Evolutionary conservation across 2,329 filamentous ascomycete genomes (phyloP).

Genomic region (Calycina herbarum): DNA sequence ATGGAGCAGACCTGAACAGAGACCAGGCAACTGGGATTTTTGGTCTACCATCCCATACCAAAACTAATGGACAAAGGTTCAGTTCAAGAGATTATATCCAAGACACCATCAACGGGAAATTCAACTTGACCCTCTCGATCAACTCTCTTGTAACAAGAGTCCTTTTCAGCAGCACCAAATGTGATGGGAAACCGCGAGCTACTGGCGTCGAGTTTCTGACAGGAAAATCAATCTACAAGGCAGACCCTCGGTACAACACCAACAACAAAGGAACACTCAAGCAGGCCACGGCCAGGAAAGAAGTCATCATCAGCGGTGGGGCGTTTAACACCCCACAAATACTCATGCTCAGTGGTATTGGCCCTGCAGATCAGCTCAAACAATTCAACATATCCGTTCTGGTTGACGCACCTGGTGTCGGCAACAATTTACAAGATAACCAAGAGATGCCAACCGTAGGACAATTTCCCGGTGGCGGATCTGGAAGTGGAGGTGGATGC

Average conservation of each 20-base stretch:
- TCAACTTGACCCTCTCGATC: slow-evolving; percentile 11
- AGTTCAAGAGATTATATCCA: slow-evolving; percentile 13
- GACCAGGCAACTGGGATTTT: slow-evolving; percentile 12
- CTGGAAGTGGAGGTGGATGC: slow-evolving; percentile 3
- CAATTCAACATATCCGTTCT: slow-evolving; percentile 46
- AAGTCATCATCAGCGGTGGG: slow-evolving; percentile 50
- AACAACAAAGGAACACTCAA: slow-evolving; percentile 28
- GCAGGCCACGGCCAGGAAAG: slow-evolving; percentile 37
- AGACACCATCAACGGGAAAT: slow-evolving; percentile 15
- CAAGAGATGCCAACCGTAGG: slow-evolving; percentile 13
- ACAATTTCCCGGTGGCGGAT: not conserved
- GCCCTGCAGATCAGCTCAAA: slow-evolving; percentile 44
- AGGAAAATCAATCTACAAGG: slow-evolving; percentile 45
- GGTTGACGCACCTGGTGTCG: slow-evolving; percentile 53
- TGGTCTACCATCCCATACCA: slow-evolving; percentile 8
- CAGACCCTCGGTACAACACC: slow-evolving; percentile 42
- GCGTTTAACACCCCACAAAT: slow-evolving; percentile 47
- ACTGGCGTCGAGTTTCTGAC: slow-evolving; percentile 44
- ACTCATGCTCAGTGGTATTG: slow-evolving; percentile 47
- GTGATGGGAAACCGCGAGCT: slow-evolving; percentile 32
- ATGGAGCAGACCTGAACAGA: slow-evolving; percentile 1
- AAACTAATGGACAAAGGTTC: slow-evolving; percentile 9
- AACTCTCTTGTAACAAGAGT: slow-evolving; percentile 41
- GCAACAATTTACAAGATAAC: slow-evolving; percentile 42
- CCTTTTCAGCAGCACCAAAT: slow-evolving; percentile 37